Conservation (phyloP, 352 stramenopile species). For the Phytophthora melonis region DNA sequence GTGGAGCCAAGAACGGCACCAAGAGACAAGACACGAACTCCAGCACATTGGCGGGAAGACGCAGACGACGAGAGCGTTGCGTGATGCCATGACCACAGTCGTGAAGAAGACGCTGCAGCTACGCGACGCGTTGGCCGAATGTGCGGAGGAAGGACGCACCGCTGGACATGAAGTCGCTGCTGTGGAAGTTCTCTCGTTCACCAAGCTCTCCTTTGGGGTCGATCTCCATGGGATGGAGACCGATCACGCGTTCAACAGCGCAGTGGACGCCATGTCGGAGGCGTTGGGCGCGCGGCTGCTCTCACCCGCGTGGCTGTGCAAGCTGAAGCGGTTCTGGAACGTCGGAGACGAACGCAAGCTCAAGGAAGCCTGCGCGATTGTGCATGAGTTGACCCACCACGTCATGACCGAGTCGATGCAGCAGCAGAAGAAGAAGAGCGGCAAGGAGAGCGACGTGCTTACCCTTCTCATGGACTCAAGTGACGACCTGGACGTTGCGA, state of each 20-base stretch:
- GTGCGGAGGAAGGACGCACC: not conserved
- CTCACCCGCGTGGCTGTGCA: constrained; percentile 36
- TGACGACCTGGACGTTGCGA: constrained; percentile 20
- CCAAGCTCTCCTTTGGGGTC: constrained; percentile 66
- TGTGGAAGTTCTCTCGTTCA: constrained; percentile 59
- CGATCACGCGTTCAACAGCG: constrained; percentile 21
- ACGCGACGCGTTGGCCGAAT: constrained; percentile 2
- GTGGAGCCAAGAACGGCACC: not conserved
- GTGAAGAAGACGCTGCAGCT: constrained; percentile 10
- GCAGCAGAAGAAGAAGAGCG: constrained; percentile 7
- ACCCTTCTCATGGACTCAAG: constrained; percentile 11
- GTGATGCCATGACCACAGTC: constrained; percentile 20
- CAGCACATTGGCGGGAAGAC: not conserved
- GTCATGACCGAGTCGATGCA: constrained; percentile 43
- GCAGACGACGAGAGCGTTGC: constrained; percentile 31
- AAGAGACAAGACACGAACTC: not conserved
- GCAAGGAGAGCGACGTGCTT: not conserved
- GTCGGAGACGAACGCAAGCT: constrained; percentile 34
- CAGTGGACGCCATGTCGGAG: constrained; percentile 24
- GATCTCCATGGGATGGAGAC: constrained; percentile 40
- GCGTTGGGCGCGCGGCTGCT: constrained; percentile 30
- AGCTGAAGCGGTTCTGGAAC: constrained; percentile 31
- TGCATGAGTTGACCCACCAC: constrained; percentile 27
- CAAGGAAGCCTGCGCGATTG: constrained; percentile 22
- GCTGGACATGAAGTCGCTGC: constrained; percentile 1